These are phyloP conservation scores for Chaetomium sp. DNA, from an alignment of 2,329 filamentous ascomycete genomes.

Conservation along the genomic window DNA sequence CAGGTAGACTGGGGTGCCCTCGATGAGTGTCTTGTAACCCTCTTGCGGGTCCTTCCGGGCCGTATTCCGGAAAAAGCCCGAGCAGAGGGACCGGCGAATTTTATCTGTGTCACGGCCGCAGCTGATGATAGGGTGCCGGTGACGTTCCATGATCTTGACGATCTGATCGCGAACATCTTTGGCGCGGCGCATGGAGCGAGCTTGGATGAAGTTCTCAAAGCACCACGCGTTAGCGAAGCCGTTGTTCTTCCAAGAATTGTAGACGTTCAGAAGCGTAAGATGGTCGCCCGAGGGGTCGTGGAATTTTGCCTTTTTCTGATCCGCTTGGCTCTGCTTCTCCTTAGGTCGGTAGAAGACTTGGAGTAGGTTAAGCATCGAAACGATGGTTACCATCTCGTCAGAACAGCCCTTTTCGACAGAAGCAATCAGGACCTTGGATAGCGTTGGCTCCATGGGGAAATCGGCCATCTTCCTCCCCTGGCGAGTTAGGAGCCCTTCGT, in stretches of 20 bases:
- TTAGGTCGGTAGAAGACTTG: slow-evolving; percentile 94
- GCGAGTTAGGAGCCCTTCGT: slow-evolving; percentile 90
- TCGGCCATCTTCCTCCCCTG: slow-evolving; percentile 97
- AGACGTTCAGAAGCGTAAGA: slow-evolving; percentile 91
- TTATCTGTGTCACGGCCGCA: slow-evolving; percentile 86
- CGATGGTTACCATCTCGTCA: slow-evolving; percentile 91
- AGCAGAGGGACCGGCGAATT: slow-evolving; percentile 85
- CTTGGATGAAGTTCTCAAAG: slow-evolving; percentile 97
- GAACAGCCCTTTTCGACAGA: slow-evolving; percentile 86
- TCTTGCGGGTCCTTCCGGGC: slow-evolving; percentile 95
- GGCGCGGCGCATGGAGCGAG: slow-evolving; percentile 81
- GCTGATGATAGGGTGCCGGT: slow-evolving; percentile 77
- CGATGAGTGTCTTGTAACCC: slow-evolving; percentile 95
- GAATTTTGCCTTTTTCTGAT: slow-evolving; percentile 97
- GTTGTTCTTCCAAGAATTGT: slow-evolving; percentile 91
- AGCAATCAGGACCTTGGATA: slow-evolving; percentile 87
- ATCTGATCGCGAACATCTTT: slow-evolving; percentile 93
- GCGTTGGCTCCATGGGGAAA: slow-evolving; percentile 93
- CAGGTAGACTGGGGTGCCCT: slow-evolving; percentile 91
- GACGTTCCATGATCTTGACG: slow-evolving; percentile 89
- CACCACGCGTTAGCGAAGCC: slow-evolving; percentile 88
- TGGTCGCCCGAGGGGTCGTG: slow-evolving; percentile 95
- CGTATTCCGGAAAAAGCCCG: slow-evolving; percentile 93
- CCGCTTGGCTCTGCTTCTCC: slow-evolving; percentile 93
- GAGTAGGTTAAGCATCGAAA: slow-evolving; percentile 87